Percentiles rank a stretch among this genome's conserved stretches.
Conservation (phyloP, 495 filamentous ascomycete genomes). For the Talaromyces liani region DNA sequence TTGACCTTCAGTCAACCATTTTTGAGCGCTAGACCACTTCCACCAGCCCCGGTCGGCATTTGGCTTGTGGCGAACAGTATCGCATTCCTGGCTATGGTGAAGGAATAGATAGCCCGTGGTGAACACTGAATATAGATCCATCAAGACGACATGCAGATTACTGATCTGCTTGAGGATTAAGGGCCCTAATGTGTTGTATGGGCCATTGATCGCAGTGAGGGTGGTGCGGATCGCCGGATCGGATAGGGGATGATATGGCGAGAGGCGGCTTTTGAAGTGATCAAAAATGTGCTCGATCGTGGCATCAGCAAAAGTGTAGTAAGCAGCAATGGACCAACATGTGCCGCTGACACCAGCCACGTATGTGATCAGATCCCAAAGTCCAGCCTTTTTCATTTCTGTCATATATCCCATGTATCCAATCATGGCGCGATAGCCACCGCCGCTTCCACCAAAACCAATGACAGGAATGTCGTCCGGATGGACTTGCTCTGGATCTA, state of each 20-base stretch:
- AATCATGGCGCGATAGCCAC: constrained; percentile 9
- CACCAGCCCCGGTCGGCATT: constrained; percentile 7
- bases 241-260: constrained; percentile 8
- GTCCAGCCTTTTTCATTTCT: constrained; percentile 7
- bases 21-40: constrained; percentile 6
- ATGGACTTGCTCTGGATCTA: constrained; percentile 7
- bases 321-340: constrained; percentile 8
- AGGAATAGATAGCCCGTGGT: constrained; percentile 8
- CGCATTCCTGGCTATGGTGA: constrained; percentile 7
- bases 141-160: constrained; percentile 8
- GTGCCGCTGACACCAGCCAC: constrained; percentile 43
- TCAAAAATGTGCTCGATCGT: constrained; percentile 4
- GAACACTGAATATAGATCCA: constrained; percentile 9
- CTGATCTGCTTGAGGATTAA: constrained; percentile 8
- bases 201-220: constrained; percentile 4
- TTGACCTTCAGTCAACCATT: constrained; percentile 1
- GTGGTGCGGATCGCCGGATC: constrained; percentile 7
- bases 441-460: constrained; percentile 7
- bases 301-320: constrained; percentile 8
- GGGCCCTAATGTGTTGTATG: constrained; percentile 4
- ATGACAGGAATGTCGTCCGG: constrained; percentile 8
- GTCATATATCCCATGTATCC: constrained; percentile 5
- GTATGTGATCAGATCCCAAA: constrained; percentile 71
- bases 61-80: background rate
- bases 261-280: constrained; percentile 4